These are phyloP conservation scores for Antarctomyces pellizariae DNA, from an alignment of 495 filamentous ascomycete species.

Conservation along the genomic window DNA sequence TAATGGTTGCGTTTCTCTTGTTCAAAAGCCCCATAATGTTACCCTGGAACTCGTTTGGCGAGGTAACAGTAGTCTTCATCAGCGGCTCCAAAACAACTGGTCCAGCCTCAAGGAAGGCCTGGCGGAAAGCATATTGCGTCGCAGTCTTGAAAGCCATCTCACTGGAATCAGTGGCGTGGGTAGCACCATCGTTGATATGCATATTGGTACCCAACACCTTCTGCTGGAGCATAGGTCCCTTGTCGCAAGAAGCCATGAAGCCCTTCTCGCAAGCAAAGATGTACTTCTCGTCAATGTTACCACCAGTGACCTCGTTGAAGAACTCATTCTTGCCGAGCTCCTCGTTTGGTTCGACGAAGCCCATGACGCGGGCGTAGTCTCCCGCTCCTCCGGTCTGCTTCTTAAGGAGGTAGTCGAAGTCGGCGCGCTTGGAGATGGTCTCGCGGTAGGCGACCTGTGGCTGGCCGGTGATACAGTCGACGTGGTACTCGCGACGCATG, in stretches of 20 bases:
- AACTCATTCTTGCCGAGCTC: slow-evolving; percentile 56
- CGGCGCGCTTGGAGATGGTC: slow-evolving; percentile 51
- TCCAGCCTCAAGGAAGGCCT: slow-evolving; percentile 59
- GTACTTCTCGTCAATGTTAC: slow-evolving; percentile 89
- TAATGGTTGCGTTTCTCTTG: slow-evolving; percentile 86
- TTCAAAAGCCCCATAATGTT: slow-evolving; percentile 86
- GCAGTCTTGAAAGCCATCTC: slow-evolving; percentile 97
- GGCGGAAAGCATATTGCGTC: slow-evolving; percentile 91
- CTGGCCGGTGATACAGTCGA: slow-evolving; percentile 85
- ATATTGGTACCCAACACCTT: slow-evolving; percentile 73
- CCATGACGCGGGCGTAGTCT: slow-evolving; percentile 84
- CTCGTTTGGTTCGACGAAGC: slow-evolving; percentile 73
- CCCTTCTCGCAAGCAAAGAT: slow-evolving; percentile 90
- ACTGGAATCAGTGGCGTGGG: slow-evolving; percentile 92
- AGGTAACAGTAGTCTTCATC: slow-evolving; percentile 94
- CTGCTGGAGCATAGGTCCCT: slow-evolving; percentile 85
- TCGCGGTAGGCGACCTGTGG: slow-evolving; percentile 97
- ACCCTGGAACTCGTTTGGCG: slow-evolving; percentile 94
- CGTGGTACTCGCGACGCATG: slow-evolving; percentile 90
- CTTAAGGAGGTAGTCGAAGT: slow-evolving; percentile 86
- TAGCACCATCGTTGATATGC: slow-evolving; percentile 92
- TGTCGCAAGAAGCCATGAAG: slow-evolving; percentile 62
- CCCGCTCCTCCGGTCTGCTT: slow-evolving; percentile 93
- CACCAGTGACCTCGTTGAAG: slow-evolving; percentile 68
- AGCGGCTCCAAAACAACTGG: slow-evolving; percentile 79